Conservation (phyloP, 2,329 filamentous ascomycete genomes). For the Leptographium flavum region DNA sequence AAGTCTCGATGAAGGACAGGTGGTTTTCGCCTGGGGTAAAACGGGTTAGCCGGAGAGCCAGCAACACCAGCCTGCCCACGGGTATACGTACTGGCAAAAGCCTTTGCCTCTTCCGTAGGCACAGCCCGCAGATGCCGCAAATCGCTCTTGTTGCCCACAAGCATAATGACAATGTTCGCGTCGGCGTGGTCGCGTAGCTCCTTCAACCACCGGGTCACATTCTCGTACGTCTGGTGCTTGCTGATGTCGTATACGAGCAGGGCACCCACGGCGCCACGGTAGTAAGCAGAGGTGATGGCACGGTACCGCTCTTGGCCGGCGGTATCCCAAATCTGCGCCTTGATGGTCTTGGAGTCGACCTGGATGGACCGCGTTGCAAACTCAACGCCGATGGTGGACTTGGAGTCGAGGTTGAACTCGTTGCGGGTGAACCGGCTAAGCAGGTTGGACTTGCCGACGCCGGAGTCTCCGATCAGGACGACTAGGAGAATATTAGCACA, state of each 20-base stretch:
- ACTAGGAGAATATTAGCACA: conserved; percentile 39
- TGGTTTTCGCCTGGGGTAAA: conserved; percentile 70
- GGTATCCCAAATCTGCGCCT: conserved; percentile 99
- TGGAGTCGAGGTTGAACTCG: conserved; percentile 99
- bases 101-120: conserved; percentile 93
- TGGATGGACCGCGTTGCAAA: conserved; percentile 98
- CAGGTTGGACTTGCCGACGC: conserved; percentile 99
- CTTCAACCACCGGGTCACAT: conserved; percentile 97
- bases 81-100: conserved; percentile 68
- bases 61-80: too few species aligned
- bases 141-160: conserved; percentile 99
- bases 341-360: conserved; percentile 99
- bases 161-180: conserved; percentile 98
- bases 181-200: conserved; percentile 96
- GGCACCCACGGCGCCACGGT: conserved; percentile 91
- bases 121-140: conserved; percentile 95
- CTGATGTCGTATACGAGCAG: conserved; percentile 98
- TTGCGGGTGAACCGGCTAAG: conserved; percentile 98
- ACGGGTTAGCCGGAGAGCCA: background rate
- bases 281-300: conserved; percentile 98
- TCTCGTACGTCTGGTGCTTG: conserved; percentile 99
- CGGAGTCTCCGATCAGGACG: conserved; percentile 97
- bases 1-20: conserved; percentile 98
- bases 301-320: conserved; percentile 98
- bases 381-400: conserved; percentile 98